A percentile compares a stretch with the other conserved stretches of the same genome.
Evolutionary conservation across 2,329 filamentous ascomycete genomes (phyloP).

Genomic region (Xylaria sp.): DNA sequence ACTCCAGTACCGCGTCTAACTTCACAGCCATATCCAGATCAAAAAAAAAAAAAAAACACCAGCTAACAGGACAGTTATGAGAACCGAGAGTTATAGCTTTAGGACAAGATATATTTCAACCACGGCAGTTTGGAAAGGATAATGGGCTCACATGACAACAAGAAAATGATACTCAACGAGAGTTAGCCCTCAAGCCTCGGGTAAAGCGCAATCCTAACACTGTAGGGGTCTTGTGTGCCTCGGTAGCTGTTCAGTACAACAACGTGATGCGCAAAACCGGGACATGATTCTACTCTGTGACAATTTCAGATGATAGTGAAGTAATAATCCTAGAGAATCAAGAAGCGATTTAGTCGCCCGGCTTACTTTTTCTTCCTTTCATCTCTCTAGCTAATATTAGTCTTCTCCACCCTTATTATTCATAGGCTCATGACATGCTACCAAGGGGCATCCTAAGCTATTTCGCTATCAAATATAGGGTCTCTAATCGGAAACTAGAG

Average conservation of each 20-base stretch:
- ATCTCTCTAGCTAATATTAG: not conserved
- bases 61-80: too few relatives aligned
- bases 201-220: too few relatives aligned
- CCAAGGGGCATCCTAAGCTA: not conserved
- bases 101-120: too few relatives aligned
- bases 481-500: not conserved
- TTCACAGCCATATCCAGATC: too few relatives aligned
- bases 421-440: not conserved
- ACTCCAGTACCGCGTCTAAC: too few relatives aligned
- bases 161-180: not conserved
- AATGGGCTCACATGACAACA: not conserved
- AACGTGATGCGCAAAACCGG: not conserved
- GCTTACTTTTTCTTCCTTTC: not conserved
- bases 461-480: not conserved
- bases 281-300: not conserved
- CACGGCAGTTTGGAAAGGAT: not conserved
- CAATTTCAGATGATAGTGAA: not conserved
- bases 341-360: not conserved
- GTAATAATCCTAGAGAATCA: not conserved
- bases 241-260: not conserved
- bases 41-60: too few relatives aligned
- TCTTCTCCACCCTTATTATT: not conserved
- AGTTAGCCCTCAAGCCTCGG: too few relatives aligned
- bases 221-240: too few relatives aligned
- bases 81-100: too few relatives aligned